Base-by-base conservation (phyloP, 192 early-diverging fungal genomes). In the Dimargaris xerosporica region DNA sequence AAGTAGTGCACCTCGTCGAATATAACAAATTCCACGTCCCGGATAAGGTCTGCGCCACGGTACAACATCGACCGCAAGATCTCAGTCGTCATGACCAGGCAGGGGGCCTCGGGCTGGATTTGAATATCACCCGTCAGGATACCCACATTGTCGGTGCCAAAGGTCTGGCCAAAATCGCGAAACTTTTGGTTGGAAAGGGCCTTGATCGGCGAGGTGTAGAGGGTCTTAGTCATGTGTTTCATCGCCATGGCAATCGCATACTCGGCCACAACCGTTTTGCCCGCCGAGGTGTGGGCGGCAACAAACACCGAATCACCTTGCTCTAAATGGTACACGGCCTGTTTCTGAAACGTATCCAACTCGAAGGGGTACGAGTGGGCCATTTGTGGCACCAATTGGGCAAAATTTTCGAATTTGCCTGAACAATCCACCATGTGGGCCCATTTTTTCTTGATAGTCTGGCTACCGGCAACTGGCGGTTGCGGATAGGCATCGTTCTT, bases 1-100 rank as follows among this genome's bases (percentile, higher is more conserved):
- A 99, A 81, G 71, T 99, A 99, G 66, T 99, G 96, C 50, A 93
- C 90, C 74, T 99, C 96, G 73, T 99, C 96, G 80, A 99, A 99
- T 55, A 99, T 91, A 1, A 99, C 96, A 85, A 93, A 99, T 73
- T 99, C 96, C 15, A 99, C 92, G 67, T 99, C 96, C 23, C 94
- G 83, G 62, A 99, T 86, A 45, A 97, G 71, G 71, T 97, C 94
- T 5, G 96, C 94, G 17, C 94, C 94, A 48, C 91, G 84, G 70
- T 99, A 99, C 11, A 99, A 79, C 96, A 99, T 99, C 67, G 85
- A 89, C 55, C 93, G 78, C 54, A 99, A 75, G 80, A 99, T 96
- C 69, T 99, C 96, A 9, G 96, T 99, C 5, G 96, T 99, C 94
- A 99, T 97, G 61, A 99, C 86, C 50, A 99, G 78, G 67, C 96